Base-by-base conservation (phyloP, 1,284 basidiomycete genomes). In the Ceratobasidium sp. region DNA sequence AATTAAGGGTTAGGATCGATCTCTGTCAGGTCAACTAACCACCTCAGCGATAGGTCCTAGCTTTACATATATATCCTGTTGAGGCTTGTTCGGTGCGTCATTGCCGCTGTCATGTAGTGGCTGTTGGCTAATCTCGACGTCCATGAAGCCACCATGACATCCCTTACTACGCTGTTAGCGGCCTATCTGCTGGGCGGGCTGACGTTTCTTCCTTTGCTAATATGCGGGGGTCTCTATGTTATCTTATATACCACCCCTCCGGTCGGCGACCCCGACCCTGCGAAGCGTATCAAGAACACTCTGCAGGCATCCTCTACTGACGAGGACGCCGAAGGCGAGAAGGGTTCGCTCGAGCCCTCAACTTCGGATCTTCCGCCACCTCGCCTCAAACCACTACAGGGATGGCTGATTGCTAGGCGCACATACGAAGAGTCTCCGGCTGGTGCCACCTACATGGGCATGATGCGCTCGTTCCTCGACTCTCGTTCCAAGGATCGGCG, bases 111-210 rank as follows among this genome's bases (percentile, higher is more conserved):
- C 31, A 1, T 4, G 13, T 11, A 37, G 13, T 29, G 37, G 39
- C 27, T 48, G 14, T 31, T 29, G 31, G 65, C 22, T 56, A 39
- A 49, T 39, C 39, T 16, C 22, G 7, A 14, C 22, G 6, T 27
- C 27, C 39, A 9, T 39, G 43, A 11, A 69, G 65, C 22, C 37
- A 62, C 46, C 69, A 72, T 72, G 69, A 24, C 58, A 19, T 72
- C 69, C 24, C 39, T 75, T n/a, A 39, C 37, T 80, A 86, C 90
- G 8, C 81, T 93, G 76, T 79, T 93, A 76, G 91, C 93, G 81
- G 90, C 91, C 46, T 97, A 96, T 82, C 81, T 97, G 76, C 85
- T 97, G 65, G 95, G 95, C 75, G 95, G 94, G 31, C 77, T 96
- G 76, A 95, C 94, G 0, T 92, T 96, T 81, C 83, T 96, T 72